Conservation (phyloP, 257 asterid species). For the Dorcoceras hygrometricum region DNA sequence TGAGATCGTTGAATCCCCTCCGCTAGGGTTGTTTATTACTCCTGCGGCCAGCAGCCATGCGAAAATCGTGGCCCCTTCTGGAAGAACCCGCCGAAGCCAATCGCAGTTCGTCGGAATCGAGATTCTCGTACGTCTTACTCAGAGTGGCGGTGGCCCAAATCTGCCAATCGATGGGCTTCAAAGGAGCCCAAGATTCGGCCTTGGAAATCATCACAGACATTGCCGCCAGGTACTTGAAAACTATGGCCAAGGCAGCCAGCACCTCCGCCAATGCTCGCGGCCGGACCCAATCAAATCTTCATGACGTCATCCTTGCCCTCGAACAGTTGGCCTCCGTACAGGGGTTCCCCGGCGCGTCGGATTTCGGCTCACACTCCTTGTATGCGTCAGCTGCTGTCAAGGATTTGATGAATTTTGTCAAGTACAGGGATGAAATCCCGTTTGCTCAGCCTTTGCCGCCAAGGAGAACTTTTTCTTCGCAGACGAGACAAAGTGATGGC, state of each 20-base stretch:
- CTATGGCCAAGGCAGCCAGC: slow-evolving; percentile 42
- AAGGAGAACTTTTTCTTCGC: background rate
- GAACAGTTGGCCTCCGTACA: slow-evolving; percentile 46
- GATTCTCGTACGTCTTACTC: background rate
- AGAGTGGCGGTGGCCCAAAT: slow-evolving; percentile 54
- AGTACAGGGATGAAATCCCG: slow-evolving; percentile 40
- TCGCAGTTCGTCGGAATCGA: background rate
- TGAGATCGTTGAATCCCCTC: background rate
- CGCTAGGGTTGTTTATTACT: background rate
- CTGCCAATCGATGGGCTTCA: slow-evolving; percentile 50
- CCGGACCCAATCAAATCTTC: slow-evolving; percentile 51
- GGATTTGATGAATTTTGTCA: slow-evolving; percentile 33
- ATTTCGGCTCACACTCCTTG: slow-evolving; percentile 5
- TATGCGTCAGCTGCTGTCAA: slow-evolving; percentile 36
- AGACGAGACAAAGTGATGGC: background rate
- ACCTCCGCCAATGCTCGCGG: slow-evolving; percentile 42
- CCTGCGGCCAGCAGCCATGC: background rate
- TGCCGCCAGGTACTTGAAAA: slow-evolving; percentile 41
- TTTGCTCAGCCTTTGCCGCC: slow-evolving; percentile 50
- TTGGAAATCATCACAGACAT: slow-evolving; percentile 45
- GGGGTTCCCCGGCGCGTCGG: slow-evolving; percentile 42
- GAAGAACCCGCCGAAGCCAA: background rate
- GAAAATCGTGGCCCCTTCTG: background rate
- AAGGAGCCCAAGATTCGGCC: slow-evolving; percentile 37
- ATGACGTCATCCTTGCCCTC: slow-evolving; percentile 42